Conservation (phyloP, 164 flowering plant genomes). For the Macadamia tetraphylla region DNA sequence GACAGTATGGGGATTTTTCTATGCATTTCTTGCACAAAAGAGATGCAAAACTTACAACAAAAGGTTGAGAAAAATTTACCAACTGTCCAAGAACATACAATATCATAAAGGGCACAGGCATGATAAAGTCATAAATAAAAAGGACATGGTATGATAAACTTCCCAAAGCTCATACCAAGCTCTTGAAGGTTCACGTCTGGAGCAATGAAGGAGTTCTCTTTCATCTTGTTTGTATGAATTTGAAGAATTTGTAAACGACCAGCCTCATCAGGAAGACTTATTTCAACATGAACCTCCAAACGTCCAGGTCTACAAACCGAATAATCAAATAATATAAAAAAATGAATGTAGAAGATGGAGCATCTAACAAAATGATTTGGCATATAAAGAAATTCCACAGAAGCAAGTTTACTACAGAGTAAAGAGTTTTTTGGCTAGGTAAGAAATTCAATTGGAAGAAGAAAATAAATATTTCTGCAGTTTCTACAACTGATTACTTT, state of each 20-base stretch:
- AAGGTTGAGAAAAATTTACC: no score
- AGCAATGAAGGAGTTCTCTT: slow-evolving; percentile 59
- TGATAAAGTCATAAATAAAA: no score
- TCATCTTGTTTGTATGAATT: slow-evolving; percentile 82
- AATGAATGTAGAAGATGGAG: slow-evolving; percentile 2
- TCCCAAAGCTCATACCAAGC: slow-evolving; percentile 46
- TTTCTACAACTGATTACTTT: no score
- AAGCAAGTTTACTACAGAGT: not conserved
- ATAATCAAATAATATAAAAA: slow-evolving; percentile 5
- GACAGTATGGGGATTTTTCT: no score
- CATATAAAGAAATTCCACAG: not conserved
- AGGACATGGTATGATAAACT: no score
- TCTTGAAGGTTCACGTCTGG: slow-evolving; percentile 82
- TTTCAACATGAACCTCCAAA: slow-evolving; percentile 89
- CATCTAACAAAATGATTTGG: not conserved
- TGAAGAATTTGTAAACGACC: slow-evolving; percentile 93
- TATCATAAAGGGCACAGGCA: no score
- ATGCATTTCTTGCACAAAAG: no score
- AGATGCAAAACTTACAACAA: no score
- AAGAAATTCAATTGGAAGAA: no score
- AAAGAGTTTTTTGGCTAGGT: no score
- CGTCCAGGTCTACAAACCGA: slow-evolving; percentile 59
- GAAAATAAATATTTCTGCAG: no score
- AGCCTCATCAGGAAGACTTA: slow-evolving; percentile 96
- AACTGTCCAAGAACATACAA: no score